Percentiles rank a stretch among this genome's conserved stretches.
Conservation (phyloP, 441 rosid species). For the Capsella rubella region DNA sequence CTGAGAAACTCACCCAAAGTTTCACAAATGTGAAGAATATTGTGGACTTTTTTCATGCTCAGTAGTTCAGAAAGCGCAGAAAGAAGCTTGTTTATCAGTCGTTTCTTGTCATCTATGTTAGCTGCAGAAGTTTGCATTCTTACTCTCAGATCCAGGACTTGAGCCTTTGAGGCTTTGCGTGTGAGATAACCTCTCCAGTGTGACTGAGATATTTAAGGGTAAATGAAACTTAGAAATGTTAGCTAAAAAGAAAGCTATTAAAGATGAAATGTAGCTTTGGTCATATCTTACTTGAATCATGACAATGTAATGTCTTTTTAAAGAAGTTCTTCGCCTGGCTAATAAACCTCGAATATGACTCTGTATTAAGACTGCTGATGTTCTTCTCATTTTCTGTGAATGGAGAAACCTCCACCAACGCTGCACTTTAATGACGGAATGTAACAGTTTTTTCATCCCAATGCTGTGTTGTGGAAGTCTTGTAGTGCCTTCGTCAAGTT, state of each 20-base stretch:
- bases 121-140: conserved; percentile 75
- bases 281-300: conserved; percentile 69
- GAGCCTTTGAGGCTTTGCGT: conserved; percentile 72
- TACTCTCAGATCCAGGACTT: conserved; percentile 65
- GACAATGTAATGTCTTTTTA: conserved; percentile 53
- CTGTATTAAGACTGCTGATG: conserved; percentile 67
- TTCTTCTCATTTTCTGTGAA: conserved; percentile 53
- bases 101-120: conserved; percentile 82
- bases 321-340: conserved; percentile 55
- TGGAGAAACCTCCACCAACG: conserved; percentile 81
- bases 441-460: conserved; percentile 43
- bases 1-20: conserved; percentile 64
- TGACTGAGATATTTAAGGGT: conserved; percentile 51
- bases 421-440: conserved; percentile 63
- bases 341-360: conserved; percentile 64
- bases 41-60: conserved; percentile 78
- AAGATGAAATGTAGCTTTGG: conserved; percentile 16
- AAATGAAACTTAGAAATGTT: not conserved
- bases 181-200: conserved; percentile 82
- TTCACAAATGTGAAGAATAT: conserved; percentile 86
- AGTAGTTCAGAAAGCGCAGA: conserved; percentile 78
- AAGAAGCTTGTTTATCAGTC: conserved; percentile 80
- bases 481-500: conserved; percentile 32
- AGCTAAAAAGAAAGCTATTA: not conserved
- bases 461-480: conserved; percentile 42